Percentiles rank a stretch among this genome's conserved stretches.
These are phyloP conservation scores for Chlamydomonas asymmetrica DNA, from an alignment of 139 green algal species.

Conservation along the genomic window DNA sequence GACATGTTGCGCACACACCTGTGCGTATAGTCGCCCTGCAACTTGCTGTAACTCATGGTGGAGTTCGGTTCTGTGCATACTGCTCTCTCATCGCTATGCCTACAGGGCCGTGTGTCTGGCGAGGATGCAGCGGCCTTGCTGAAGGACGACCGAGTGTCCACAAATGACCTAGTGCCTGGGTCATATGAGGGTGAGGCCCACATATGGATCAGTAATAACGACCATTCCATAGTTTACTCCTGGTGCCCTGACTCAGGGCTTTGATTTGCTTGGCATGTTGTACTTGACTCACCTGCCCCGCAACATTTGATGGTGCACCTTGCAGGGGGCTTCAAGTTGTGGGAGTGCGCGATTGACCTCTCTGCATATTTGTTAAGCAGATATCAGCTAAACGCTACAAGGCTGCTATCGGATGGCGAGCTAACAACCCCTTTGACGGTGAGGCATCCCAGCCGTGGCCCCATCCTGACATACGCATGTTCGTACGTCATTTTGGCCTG, in stretches of 20 bases:
- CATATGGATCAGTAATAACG: too few species aligned
- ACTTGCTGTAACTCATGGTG: too few species aligned
- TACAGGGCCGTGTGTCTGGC: conserved; percentile 38
- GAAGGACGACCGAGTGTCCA: conserved; percentile 25
- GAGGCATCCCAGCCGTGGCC: neutral
- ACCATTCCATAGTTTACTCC: too few species aligned
- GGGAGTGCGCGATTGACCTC: conserved; percentile 87
- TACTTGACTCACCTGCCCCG: neutral
- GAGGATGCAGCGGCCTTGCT: conserved; percentile 46
- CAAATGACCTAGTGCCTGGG: conserved; percentile 59
- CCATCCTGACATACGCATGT: neutral
- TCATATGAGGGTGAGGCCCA: conserved; percentile 61
- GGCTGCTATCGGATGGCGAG: neutral
- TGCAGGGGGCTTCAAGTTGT: conserved; percentile 91
- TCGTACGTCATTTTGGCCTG: neutral
- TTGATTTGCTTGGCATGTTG: too few species aligned
- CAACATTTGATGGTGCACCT: neutral
- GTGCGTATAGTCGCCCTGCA: too few species aligned
- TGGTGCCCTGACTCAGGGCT: too few species aligned
- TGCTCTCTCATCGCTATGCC: neutral
- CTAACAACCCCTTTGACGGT: conserved; percentile 13
- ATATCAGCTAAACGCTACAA: conserved; percentile 22
- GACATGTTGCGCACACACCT: too few species aligned
- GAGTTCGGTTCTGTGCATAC: too few species aligned
- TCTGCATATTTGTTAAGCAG: conserved; percentile 55